Evolutionary conservation across 164 flowering plant species (phyloP).

Genomic region (Liquidambar formosana): DNA sequence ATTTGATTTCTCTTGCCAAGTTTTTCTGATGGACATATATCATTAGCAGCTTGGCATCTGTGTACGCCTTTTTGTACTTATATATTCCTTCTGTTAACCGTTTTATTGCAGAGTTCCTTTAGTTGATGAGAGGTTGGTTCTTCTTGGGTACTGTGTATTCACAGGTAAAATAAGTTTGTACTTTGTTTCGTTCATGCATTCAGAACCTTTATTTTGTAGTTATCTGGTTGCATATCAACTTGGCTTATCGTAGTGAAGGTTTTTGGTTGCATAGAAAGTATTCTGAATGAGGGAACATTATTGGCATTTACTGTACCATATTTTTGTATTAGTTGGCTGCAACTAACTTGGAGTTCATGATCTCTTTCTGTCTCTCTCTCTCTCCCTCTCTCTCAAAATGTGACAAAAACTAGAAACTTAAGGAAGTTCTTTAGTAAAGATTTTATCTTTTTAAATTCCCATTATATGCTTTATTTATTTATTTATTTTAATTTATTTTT

Average conservation of each 20-base stretch:
- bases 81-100: neutral
- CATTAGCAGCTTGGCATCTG: too few species aligned
- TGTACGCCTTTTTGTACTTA: neutral
- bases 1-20: neutral
- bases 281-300: neutral
- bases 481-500: neutral
- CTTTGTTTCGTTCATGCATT: neutral
- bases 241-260: neutral
- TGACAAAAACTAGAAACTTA: too few species aligned
- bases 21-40: too few species aligned
- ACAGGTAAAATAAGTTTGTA: constrained; percentile 50
- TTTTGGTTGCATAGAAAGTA: neutral
- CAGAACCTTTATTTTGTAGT: neutral
- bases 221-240: neutral
- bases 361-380: too few species aligned
- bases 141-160: constrained; percentile 71
- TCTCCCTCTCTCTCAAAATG: too few species aligned
- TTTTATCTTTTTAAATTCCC: too few species aligned
- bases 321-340: neutral
- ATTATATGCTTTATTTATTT: neutral
- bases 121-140: constrained; percentile 75
- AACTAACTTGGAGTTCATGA: neutral
- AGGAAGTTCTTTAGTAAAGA: too few species aligned
- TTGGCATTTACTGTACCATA: neutral
- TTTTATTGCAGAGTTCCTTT: constrained; percentile 69